Conservation (phyloP, 306 rosid species). For the Corylus heterophylla region DNA sequence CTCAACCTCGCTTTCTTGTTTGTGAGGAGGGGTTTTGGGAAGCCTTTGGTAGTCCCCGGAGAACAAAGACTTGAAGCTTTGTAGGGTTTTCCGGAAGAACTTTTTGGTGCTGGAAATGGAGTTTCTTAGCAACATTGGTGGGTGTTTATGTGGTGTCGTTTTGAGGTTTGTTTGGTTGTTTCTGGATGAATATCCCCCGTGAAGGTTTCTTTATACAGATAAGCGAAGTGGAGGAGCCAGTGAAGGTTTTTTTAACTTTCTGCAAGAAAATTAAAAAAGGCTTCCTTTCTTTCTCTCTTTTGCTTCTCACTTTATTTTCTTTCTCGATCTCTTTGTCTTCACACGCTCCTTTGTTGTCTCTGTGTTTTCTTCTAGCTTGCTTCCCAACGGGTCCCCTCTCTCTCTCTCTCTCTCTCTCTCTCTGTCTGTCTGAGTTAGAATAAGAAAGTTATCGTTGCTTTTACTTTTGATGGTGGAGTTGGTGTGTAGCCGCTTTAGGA, state of each 20-base stretch:
- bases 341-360: slow-evolving; percentile 46
- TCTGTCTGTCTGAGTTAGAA: neutral
- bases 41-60: slow-evolving; percentile 59
- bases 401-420: slow-evolving; percentile 11
- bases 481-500: slow-evolving; percentile 66
- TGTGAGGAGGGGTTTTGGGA: slow-evolving; percentile 57
- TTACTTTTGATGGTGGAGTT: slow-evolving; percentile 69
- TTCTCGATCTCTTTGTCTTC: slow-evolving; percentile 26
- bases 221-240: slow-evolving; percentile 48
- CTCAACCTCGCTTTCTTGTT: slow-evolving; percentile 36
- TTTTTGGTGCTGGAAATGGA: slow-evolving; percentile 72
- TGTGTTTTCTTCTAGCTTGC: slow-evolving; percentile 28
- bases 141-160: neutral
- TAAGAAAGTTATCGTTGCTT: slow-evolving; percentile 59
- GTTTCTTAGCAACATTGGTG: slow-evolving; percentile 63
- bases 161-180: slow-evolving; percentile 22
- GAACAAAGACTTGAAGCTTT: slow-evolving; percentile 70
- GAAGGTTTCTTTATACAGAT: slow-evolving; percentile 52
- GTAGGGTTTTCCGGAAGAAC: slow-evolving; percentile 69
- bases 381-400: slow-evolving; percentile 45
- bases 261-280: slow-evolving; percentile 1
- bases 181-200: neutral
- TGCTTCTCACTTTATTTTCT: slow-evolving; percentile 27
- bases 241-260: slow-evolving; percentile 40
- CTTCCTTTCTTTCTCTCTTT: slow-evolving; percentile 23